Conservation (phyloP, 345 rosid species). For the Ceriops tagal region DNA sequence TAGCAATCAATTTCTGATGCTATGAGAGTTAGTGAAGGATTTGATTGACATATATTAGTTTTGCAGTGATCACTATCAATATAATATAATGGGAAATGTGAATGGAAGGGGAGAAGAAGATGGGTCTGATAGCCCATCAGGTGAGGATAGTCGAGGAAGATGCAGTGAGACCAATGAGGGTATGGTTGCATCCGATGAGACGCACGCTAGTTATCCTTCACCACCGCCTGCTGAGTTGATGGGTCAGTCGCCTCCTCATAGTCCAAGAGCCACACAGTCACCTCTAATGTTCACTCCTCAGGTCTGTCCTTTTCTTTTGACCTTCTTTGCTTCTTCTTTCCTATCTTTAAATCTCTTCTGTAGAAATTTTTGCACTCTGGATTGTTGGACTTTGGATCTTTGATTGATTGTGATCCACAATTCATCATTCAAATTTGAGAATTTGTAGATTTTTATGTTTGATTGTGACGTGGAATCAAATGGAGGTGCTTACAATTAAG, state of each 20-base stretch:
- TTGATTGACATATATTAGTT: slow-evolving; percentile 2
- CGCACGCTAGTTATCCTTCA: slow-evolving; percentile 10
- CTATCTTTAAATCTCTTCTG: not conserved
- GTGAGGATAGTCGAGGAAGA: slow-evolving; percentile 13
- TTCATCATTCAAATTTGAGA: not conserved
- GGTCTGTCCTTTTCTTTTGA: slow-evolving; percentile 33
- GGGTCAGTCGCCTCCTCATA: slow-evolving; percentile 95
- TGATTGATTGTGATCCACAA: not conserved
- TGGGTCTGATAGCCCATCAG: slow-evolving; percentile 51
- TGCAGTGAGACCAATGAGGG: slow-evolving; percentile 31
- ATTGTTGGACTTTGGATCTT: not conserved
- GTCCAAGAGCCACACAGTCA: slow-evolving; percentile 73
- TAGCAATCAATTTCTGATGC: not conserved
- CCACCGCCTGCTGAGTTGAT: slow-evolving; percentile 52
- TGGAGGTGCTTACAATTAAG: not conserved
- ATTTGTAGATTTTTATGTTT: not conserved
- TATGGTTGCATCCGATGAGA: slow-evolving; percentile 45
- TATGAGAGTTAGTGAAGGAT: slow-evolving; percentile 5
- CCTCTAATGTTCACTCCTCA: slow-evolving; percentile 97
- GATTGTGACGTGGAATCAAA: not conserved
- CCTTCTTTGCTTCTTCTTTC: not conserved
- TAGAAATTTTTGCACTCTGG: not conserved
- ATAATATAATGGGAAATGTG: slow-evolving; percentile 75
- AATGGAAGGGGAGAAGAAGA: slow-evolving; percentile 79
- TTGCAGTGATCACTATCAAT: slow-evolving; percentile 1